Conservation (phyloP, 2,329 filamentous ascomycete species). For the Cryphonectria carpinicola region DNA sequence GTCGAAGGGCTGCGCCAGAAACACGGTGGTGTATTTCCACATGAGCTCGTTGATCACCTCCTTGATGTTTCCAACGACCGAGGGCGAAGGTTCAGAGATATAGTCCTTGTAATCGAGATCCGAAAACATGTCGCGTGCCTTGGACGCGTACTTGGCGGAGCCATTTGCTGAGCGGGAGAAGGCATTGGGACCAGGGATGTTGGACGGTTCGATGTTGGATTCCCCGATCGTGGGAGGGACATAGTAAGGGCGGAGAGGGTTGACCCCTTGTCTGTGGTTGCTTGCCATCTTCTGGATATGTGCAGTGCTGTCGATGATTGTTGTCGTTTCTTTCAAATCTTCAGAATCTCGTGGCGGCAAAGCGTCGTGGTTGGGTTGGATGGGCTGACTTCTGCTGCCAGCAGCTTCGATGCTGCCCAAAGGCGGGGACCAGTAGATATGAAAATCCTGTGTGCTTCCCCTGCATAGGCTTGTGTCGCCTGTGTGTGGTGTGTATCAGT, state of each 20-base stretch:
- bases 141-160: slow-evolving; percentile 55
- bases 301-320: slow-evolving; percentile 31
- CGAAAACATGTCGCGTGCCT: slow-evolving; percentile 82
- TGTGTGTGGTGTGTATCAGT: neutral
- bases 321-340: slow-evolving; percentile 38
- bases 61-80: slow-evolving; percentile 73
- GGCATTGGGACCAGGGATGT: slow-evolving; percentile 48
- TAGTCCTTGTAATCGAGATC: slow-evolving; percentile 94
- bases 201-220: slow-evolving; percentile 41
- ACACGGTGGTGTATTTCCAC: slow-evolving; percentile 88
- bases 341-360: neutral
- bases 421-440: neutral
- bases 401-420: slow-evolving; percentile 6
- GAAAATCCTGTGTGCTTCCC: neutral
- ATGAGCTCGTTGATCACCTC: slow-evolving; percentile 81
- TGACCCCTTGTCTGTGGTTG: slow-evolving; percentile 55
- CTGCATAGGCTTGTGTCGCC: neutral
- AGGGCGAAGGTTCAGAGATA: slow-evolving; percentile 75
- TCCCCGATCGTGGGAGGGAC: slow-evolving; percentile 63
- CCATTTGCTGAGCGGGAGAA: slow-evolving; percentile 43
- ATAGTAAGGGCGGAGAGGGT: slow-evolving; percentile 73
- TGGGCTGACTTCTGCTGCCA: slow-evolving; percentile 20
- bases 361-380: slow-evolving; percentile 17
- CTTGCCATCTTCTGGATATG: slow-evolving; percentile 34
- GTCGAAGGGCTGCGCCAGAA: slow-evolving; percentile 95